Conservation (phyloP, 306 rosid genomes). For the Lagenaria siceraria region DNA sequence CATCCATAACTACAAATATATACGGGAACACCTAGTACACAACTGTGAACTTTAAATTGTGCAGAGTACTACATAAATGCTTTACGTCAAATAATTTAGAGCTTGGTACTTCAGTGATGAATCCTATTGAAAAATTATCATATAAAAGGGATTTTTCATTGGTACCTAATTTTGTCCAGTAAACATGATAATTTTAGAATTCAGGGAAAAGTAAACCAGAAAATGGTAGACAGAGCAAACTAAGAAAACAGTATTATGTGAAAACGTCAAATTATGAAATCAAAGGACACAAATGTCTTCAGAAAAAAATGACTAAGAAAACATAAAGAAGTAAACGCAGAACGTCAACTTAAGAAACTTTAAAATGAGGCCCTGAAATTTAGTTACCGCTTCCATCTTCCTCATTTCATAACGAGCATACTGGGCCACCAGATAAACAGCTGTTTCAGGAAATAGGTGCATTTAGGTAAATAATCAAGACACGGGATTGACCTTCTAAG, state of each 20-base stretch:
- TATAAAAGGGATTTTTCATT: neutral
- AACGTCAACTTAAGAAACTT: neutral
- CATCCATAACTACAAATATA: neutral
- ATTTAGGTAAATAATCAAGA: conserved; percentile 11
- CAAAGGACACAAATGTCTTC: neutral
- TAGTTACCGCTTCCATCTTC: conserved; percentile 62
- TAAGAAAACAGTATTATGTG: neutral
- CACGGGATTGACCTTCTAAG: no score
- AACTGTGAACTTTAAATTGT: neutral
- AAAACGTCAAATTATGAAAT: neutral
- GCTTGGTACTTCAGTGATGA: neutral
- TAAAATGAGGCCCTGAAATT: neutral
- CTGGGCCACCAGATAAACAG: conserved; percentile 89
- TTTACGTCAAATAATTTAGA: neutral
- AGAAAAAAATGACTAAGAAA: neutral
- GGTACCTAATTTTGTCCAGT: neutral
- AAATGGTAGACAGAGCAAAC: neutral
- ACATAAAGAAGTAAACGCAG: neutral
- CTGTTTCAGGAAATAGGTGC: conserved; percentile 29
- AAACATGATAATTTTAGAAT: neutral
- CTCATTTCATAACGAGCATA: conserved; percentile 69
- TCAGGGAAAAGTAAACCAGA: neutral
- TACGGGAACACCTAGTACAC: neutral
- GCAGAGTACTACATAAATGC: neutral
- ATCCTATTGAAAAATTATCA: neutral